Percentiles rank a stretch among this genome's conserved stretches.
Evolutionary conservation across 176 grass and related monocot species (phyloP).

Genomic region (Elymus sibiricus): DNA sequence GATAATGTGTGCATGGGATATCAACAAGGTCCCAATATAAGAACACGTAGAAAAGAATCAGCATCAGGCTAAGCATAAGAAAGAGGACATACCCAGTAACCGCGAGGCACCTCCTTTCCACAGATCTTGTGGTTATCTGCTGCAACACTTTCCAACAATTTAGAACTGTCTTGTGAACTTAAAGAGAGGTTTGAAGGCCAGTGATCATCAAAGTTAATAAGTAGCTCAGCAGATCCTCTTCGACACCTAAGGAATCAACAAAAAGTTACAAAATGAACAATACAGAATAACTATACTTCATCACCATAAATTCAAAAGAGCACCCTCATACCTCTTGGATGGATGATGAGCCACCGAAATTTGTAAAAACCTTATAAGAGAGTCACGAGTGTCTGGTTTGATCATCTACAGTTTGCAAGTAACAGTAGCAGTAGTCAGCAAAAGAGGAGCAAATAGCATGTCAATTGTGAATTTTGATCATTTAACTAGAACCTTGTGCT

Average conservation of each 20-base stretch:
- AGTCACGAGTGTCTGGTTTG: slow-evolving; percentile 63
- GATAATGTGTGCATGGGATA: neutral
- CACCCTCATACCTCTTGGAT: slow-evolving; percentile 76
- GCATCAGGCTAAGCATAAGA: slow-evolving; percentile 13
- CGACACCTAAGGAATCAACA: slow-evolving; percentile 59
- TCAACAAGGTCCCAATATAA: neutral
- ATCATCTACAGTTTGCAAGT: slow-evolving; percentile 70
- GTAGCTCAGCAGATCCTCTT: slow-evolving; percentile 82
- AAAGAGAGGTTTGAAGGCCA: slow-evolving; percentile 75
- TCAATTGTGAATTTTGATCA: slow-evolving; percentile 12
- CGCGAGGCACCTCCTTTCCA: slow-evolving; percentile 82
- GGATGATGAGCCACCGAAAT: slow-evolving; percentile 96
- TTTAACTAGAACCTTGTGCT: slow-evolving; percentile 68
- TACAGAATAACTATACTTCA: neutral
- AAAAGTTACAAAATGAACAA: neutral
- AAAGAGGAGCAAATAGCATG: neutral
- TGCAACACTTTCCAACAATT: slow-evolving; percentile 44
- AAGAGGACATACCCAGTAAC: slow-evolving; percentile 75
- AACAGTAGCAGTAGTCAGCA: slow-evolving; percentile 19
- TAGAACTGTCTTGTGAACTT: slow-evolving; percentile 46
- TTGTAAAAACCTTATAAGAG: slow-evolving; percentile 89
- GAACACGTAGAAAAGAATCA: neutral
- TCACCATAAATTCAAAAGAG: slow-evolving; percentile 10
- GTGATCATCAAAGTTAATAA: slow-evolving; percentile 87
- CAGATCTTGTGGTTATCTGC: slow-evolving; percentile 57